These are phyloP conservation scores for Terana coerulea DNA, from an alignment of 768 basidiomycete species.

Conservation along the genomic window DNA sequence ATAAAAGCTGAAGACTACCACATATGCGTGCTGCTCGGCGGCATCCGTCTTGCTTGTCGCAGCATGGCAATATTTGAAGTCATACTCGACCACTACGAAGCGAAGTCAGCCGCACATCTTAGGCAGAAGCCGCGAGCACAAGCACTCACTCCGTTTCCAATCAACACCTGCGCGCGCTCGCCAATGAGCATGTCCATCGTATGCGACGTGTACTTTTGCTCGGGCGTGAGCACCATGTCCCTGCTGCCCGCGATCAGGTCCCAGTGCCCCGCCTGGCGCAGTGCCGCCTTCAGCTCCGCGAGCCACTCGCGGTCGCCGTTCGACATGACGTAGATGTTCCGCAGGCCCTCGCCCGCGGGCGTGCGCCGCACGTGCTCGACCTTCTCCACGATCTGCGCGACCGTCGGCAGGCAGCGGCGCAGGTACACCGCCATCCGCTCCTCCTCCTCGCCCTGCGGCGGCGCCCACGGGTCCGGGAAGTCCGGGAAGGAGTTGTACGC, in stretches of 20 bases:
- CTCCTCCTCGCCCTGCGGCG: conserved; percentile 24
- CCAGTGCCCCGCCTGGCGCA: conserved; percentile 34
- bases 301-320: conserved; percentile 42
- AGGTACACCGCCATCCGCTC: conserved; percentile 28
- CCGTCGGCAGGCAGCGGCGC: conserved; percentile 39
- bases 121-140: background rate
- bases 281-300: conserved; percentile 30
- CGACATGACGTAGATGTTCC: conserved; percentile 43
- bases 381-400: conserved; percentile 37
- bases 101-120: background rate
- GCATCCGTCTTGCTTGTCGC: conserved; percentile 33
- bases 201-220: conserved; percentile 41
- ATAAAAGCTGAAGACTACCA: conserved; percentile 37
- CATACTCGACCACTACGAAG: conserved; percentile 41
- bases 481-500: conserved; percentile 42
- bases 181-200: conserved; percentile 50
- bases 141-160: conserved; percentile 47
- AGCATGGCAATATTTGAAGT: conserved; percentile 46
- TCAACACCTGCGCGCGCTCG: conserved; percentile 41
- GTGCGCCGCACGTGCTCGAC: conserved; percentile 30
- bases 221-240: conserved; percentile 37
- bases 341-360: conserved; percentile 24
- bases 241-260: conserved; percentile 33
- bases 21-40: conserved; percentile 36
- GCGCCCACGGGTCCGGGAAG: conserved; percentile 34